Evolutionary conservation across 2,329 filamentous ascomycete species (phyloP), one percentile per base, ranked within the genome.

Genomic region (Dothistroma septosporum): DNA sequence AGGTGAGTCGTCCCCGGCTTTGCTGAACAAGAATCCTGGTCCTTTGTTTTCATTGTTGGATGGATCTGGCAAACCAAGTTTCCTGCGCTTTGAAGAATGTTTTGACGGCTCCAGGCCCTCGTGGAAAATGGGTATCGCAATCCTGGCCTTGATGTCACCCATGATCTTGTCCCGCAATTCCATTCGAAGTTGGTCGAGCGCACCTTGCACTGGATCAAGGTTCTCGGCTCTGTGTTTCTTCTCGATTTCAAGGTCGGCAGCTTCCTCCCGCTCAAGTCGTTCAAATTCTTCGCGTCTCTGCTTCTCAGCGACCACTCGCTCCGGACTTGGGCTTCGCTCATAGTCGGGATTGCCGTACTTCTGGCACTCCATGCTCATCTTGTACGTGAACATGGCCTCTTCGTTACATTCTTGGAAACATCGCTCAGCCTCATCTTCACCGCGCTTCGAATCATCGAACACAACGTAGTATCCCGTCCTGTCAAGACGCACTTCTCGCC

Each of bases 151-250:
- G 70, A 97, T 90, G 73, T 97, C 92, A 66, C 89, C 86, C 64
- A 97, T 86, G 37, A 99, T 79, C 74, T 95, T 94, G 72, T 95
- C 90, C 61, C 85, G 87, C 72, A 99, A 80, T 74, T 97, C 92
- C 57, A 86, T 85, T 55, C 88, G 85, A 57, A 97, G 83, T 49
- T 90, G 83, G 63, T 92, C 87, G 44, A 92, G 81, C 35, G 94
- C 93, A 72, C 95, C 93, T 53, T 82, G 78, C 4, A 93, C 90
- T n/a, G 94, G 93, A 74, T 99, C 93, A 65, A 97, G 85, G 72
- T 95, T 89, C 70, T 89, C 88, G 19, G 92, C 92, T 56, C 93
- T 83, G 68, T 93, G 88, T 71, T 86, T 87, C 78, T 94, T 97
- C 74, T 97, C 93, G 67, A 94, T 89, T 71, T 97, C 92, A 8